These are phyloP conservation scores for Lichtheimia corymbifera DNA, from an alignment of 371 early-diverging fungal species.

Conservation along the genomic window DNA sequence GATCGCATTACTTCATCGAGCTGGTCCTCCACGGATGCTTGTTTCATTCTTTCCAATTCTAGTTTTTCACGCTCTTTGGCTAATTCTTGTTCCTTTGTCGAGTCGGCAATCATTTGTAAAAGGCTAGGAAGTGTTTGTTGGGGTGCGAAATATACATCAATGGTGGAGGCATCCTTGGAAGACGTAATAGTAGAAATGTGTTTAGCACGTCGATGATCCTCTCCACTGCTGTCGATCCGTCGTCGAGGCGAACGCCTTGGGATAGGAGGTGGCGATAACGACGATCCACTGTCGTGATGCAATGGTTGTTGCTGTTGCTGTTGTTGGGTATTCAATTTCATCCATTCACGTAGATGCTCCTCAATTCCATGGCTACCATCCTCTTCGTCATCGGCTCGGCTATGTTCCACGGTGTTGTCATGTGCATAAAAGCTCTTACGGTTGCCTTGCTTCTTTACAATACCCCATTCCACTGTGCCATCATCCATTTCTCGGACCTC, in stretches of 20 bases:
- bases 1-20: slow-evolving; percentile 31
- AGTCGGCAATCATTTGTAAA: slow-evolving; percentile 23
- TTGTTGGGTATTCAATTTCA: slow-evolving; percentile 13
- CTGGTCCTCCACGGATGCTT: slow-evolving; percentile 19
- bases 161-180: slow-evolving; percentile 19
- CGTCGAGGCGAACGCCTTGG: slow-evolving; percentile 31
- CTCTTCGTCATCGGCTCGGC: slow-evolving; percentile 13
- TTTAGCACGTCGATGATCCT: slow-evolving; percentile 14
- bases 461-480: slow-evolving; percentile 33
- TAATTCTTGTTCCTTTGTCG: slow-evolving; percentile 8
- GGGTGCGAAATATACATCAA: slow-evolving; percentile 27
- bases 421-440: slow-evolving; percentile 25
- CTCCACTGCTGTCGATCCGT: slow-evolving; percentile 13
- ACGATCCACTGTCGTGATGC: background rate
- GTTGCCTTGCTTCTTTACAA: slow-evolving; percentile 35
- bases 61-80: background rate
- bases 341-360: slow-evolving; percentile 21
- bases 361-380: slow-evolving; percentile 23
- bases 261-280: slow-evolving; percentile 22
- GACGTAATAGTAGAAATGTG: slow-evolving; percentile 17
- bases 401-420: slow-evolving; percentile 4
- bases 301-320: background rate
- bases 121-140: slow-evolving; percentile 25
- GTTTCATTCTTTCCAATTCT: slow-evolving; percentile 2
- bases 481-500: slow-evolving; percentile 37